These are phyloP conservation scores for Peronosclerospora sorghi DNA, from an alignment of 352 stramenopile genomes.

Conservation along the genomic window DNA sequence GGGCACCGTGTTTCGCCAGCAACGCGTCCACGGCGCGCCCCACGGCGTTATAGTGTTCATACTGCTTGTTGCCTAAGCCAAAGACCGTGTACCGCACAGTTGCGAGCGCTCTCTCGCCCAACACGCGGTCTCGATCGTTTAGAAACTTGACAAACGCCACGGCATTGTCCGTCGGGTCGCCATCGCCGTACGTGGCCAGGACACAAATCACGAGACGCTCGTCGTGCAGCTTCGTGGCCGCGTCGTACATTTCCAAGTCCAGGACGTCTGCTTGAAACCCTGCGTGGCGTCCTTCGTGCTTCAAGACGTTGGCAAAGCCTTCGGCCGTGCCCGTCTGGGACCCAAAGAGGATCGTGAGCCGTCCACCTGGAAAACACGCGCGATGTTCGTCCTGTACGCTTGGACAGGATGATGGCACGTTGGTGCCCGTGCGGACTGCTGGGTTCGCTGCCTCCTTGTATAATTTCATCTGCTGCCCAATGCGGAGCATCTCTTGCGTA, in stretches of 20 bases:
- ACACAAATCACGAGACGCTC: conserved; percentile 87
- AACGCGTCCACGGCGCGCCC: conserved; percentile 86
- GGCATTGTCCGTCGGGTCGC: conserved; percentile 97
- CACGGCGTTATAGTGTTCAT: conserved; percentile 97
- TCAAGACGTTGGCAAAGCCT: conserved; percentile 91
- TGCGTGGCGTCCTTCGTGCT: conserved; percentile 79
- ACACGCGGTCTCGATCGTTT: conserved; percentile 45
- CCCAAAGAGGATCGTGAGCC: conserved; percentile 91
- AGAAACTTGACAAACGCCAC: conserved; percentile 88
- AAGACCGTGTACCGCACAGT: conserved; percentile 92
- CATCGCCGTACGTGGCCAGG: conserved; percentile 96
- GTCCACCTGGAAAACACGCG: conserved; percentile 38
- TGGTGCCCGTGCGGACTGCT: not conserved
- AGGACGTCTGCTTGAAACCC: conserved; percentile 83
- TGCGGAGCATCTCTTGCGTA: conserved; percentile 53
- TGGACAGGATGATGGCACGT: not conserved
- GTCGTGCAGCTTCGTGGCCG: conserved; percentile 31
- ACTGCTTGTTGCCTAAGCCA: conserved; percentile 96
- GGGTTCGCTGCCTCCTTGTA: conserved; percentile 43
- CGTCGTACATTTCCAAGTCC: conserved; percentile 93
- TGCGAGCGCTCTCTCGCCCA: conserved; percentile 22
- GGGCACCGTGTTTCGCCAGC: conserved; percentile 78
- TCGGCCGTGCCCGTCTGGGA: conserved; percentile 97
- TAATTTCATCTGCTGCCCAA: conserved; percentile 74
- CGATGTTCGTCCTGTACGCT: conserved; percentile 29